Base-by-base conservation (phyloP, 768 basidiomycete species). In the Russula dissimulans region DNA sequence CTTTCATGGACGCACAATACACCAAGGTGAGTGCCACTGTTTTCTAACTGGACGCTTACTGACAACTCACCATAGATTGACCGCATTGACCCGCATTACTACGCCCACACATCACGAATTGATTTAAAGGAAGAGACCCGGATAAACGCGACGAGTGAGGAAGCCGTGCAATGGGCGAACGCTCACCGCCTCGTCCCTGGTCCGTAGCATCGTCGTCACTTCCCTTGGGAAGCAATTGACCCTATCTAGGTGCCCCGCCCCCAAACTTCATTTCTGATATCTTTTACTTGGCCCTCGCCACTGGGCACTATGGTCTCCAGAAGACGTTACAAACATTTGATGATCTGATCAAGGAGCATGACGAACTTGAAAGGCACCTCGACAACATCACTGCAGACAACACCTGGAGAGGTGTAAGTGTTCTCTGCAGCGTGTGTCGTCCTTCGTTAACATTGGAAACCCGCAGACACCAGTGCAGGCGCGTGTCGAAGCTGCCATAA, bases 251-350 rank as follows among this genome's bases (percentile, higher is more conserved):
- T 31, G 84, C 79, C n/a, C 70, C 82, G 3, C 70, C 85, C 5
- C 85, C 89, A 3, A 97, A 97, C 70, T 99, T 99, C 72, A 92
- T 97, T 63, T 92, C 95, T 6, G 87, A 97, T 46, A 83, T 97
- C 18, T 98, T 97, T 76, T 97, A 90, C 75, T 79, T 97, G 46
- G 79, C 87, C 8, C 80, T 90, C 50, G 87, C 92, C 0, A 88
- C 87, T 77, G 86, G 89, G 57, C 95, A 99, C 73, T 87, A 92
- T 58, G 95, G 95, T 3, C 82, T 89, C 61, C 79, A 89, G 65
- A 86, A 82, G 70, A 91, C 92, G 1, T 86, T 95, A 47, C 84
- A 84, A 43, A 84, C 80, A 4, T 86, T 84, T 65, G 85, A 84
- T 12, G 86, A 89, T 53, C 76, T 91, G 29, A 78, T 77, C 39